Conservation (phyloP, 345 rosid species). For the Psidium friedrichsthalianum region DNA sequence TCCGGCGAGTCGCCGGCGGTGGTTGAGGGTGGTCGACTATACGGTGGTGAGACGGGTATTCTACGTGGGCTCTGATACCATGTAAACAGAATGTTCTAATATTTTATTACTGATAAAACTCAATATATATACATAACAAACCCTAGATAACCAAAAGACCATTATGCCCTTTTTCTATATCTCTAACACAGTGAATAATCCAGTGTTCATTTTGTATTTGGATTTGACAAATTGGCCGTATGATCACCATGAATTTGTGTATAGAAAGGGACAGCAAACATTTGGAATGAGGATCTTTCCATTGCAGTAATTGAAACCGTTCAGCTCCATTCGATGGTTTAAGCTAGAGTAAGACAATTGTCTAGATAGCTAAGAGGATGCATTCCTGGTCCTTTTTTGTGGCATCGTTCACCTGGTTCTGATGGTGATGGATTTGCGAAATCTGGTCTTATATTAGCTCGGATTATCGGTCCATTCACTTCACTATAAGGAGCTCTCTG, state of each 20-base stretch:
- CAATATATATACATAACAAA: too few species aligned
- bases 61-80: too few species aligned
- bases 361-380: not conserved
- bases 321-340: not conserved
- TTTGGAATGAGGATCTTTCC: not conserved
- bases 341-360: not conserved
- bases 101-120: too few species aligned
- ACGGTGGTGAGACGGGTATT: too few species aligned
- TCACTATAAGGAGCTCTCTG: not conserved
- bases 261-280: not conserved
- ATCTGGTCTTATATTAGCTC: not conserved
- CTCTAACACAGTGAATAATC: not conserved
- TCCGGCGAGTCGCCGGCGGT: too few species aligned
- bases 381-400: not conserved
- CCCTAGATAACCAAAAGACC: too few species aligned
- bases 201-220: not conserved
- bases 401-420: not conserved
- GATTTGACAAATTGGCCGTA: not conserved
- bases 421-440: not conserved
- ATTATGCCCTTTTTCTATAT: too few species aligned
- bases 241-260: not conserved
- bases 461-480: not conserved
- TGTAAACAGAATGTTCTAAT: too few species aligned
- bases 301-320: not conserved
- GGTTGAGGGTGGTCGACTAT: too few species aligned